These are phyloP conservation scores for Caryopteris hybrid DNA, from an alignment of 305 asterid species.

Conservation along the genomic window DNA sequence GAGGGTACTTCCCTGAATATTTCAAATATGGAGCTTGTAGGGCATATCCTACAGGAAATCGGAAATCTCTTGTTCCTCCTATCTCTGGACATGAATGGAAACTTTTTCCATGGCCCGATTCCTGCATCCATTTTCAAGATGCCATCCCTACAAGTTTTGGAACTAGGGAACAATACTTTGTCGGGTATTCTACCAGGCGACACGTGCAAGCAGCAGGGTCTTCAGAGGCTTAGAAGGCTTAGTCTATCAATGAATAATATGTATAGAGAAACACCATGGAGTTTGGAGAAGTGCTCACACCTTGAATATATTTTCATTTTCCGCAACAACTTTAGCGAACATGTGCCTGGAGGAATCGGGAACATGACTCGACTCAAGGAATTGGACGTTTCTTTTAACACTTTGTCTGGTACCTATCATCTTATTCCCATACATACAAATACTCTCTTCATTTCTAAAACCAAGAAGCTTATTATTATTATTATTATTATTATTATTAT, in stretches of 20 bases:
- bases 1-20: neutral
- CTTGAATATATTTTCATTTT: neutral
- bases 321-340: neutral
- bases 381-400: no score
- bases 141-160: neutral
- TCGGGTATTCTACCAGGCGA: neutral
- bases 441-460: no score
- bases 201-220: neutral
- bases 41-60: neutral
- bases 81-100: neutral
- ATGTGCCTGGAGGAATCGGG: neutral
- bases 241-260: neutral
- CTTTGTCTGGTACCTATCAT: no score
- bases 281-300: neutral
- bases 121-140: neutral
- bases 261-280: neutral
- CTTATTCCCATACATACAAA: no score
- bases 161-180: neutral
- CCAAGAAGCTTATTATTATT: no score
- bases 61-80: neutral
- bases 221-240: neutral
- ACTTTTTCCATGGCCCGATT: neutral
- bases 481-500: no score
- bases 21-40: neutral
- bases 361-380: neutral